Evolutionary conservation across 257 asterid genomes (phyloP), one percentile per base, ranked within the genome.

Genomic region (Henckelia pumila): DNA sequence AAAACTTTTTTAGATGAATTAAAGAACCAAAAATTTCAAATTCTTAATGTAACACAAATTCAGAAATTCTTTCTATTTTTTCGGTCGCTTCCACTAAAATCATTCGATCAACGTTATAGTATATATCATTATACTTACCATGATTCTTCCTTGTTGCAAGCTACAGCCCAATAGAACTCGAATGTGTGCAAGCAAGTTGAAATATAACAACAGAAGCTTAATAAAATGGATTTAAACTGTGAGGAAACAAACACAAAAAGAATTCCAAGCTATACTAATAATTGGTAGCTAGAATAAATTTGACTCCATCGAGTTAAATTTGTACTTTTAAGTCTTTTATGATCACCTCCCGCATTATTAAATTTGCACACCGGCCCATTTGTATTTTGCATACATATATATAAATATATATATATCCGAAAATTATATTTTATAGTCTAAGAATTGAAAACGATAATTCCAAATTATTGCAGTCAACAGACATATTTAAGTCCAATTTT

Each of bases 221-320:
- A 74, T 66, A 63, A 62, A 61, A 69, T 79, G 71, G 67, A 58
- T 37, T 22, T 64, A 66, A 71, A 75, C 68, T 58, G 35, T 47
- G 73, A 77, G 62, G 35, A 9, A 6, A 6, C 6, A 57, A 74
- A 66, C 72, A 59, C 67, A 70, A 66, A 67, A 35, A 60, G 64
- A 67, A 74, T 76, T 37, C 63, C 63, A 75, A 77, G 76, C 77
- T 64, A 68, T 75, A 23, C 61, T 79, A 79, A 82, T 79, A 70
- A 82, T 82, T 71, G 74, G 40, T 62, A 73, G 71, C 66, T 73
- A 64, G 86, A 82, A 79, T 75, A 73, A 73, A 76, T 8, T 35
- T 35, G 76, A 77, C 79, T 50, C 75, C 79, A 62, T 69, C 66
- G 60, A 59, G 76, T 67, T 61, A 50, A 69, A 73, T 61, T 29